Conservation (phyloP, 768 basidiomycete species). For the Trichaptum fuscoviolaceum region DNA sequence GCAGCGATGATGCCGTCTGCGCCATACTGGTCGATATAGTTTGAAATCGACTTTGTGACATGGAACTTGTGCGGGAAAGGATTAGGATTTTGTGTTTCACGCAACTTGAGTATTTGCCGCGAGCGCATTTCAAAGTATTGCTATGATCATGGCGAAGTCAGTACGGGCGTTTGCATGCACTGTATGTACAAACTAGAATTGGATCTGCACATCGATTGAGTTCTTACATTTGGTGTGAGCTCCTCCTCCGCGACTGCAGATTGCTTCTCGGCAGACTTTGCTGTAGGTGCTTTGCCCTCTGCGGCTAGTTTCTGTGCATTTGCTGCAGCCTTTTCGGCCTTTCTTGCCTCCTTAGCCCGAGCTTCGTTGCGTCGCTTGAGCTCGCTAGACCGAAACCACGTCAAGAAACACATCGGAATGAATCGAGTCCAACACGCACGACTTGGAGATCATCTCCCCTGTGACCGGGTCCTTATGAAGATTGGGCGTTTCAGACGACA, state of each 20-base stretch:
- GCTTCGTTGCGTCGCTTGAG: conserved; percentile 91
- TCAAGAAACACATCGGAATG: conserved; percentile 19
- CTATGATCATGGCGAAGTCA: conserved; percentile 33
- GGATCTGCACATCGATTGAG: background rate
- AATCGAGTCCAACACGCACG: conserved; percentile 43
- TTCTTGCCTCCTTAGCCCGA: conserved; percentile 65
- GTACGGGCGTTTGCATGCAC: background rate
- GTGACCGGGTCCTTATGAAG: conserved; percentile 78
- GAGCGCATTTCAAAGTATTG: conserved; percentile 97
- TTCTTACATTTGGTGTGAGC: conserved; percentile 83
- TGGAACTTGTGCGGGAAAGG: conserved; percentile 99
- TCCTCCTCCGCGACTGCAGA: conserved; percentile 61
- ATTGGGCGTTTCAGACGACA: conserved; percentile 33
- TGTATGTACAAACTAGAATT: background rate
- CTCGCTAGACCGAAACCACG: conserved; percentile 52
- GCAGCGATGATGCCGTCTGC: conserved; percentile 61
- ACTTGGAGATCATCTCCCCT: conserved; percentile 96
- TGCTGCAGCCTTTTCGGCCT: conserved; percentile 66
- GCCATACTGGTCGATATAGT: conserved; percentile 73
- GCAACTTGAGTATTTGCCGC: conserved; percentile 79
- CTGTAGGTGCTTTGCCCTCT: conserved; percentile 32
- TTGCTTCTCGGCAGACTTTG: conserved; percentile 23
- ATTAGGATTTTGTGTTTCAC: conserved; percentile 79
- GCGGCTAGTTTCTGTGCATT: conserved; percentile 35
- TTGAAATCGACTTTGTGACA: conserved; percentile 68